Base-by-base conservation (phyloP, 192 early-diverging fungal genomes). In the Podila minutissima region DNA sequence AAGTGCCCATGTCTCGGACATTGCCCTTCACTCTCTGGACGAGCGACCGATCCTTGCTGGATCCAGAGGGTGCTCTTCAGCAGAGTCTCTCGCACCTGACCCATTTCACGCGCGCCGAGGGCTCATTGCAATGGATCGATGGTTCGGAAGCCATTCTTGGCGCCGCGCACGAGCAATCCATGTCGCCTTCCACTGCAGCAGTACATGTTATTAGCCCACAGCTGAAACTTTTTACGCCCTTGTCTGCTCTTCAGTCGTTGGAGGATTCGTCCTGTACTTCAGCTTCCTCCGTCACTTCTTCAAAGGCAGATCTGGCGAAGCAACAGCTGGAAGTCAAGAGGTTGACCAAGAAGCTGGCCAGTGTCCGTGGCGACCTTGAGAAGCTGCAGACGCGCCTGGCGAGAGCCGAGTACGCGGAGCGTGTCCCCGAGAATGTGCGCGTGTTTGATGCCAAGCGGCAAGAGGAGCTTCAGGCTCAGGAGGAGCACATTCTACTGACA, bases 11-110 rank as follows among this genome's bases (percentile, higher is more conserved):
- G 32, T 70, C 75, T 10, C 75, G 79, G 20, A 62, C 69, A n/a
- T 53, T 88, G 33, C 87, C 87, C 3, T 85, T 88, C 60, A 84
- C 63, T 3, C 83, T 90, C 50, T 85, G 74, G 75, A 83, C 83
- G 1, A 67, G 67, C 28, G 79, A 86, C 46, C 33, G 59, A 10
- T 65, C 69, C 28, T 58, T 85, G 17, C 17, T 87, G 10, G 70
- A 61, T 15, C 13, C 48, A 2, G 37, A 83, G 22, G 83, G 85
- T 7, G 71, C 71, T 7, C 38, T 81, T 10, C 49, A 65, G 9
- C 66, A 81, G 41, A 73, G 66, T n/a, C 55, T 41, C 4, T 7
- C 49, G 0, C 73, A 72, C 31, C 62, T 81, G 35, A 35, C 60
- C 4, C 77, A 73, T 66, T 73, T 73, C 62, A 68, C 64, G 9